phyloP scores from a whole-genome alignment of 2,329 filamentous ascomycete genomes.

The Aspergillus niger region DNA sequence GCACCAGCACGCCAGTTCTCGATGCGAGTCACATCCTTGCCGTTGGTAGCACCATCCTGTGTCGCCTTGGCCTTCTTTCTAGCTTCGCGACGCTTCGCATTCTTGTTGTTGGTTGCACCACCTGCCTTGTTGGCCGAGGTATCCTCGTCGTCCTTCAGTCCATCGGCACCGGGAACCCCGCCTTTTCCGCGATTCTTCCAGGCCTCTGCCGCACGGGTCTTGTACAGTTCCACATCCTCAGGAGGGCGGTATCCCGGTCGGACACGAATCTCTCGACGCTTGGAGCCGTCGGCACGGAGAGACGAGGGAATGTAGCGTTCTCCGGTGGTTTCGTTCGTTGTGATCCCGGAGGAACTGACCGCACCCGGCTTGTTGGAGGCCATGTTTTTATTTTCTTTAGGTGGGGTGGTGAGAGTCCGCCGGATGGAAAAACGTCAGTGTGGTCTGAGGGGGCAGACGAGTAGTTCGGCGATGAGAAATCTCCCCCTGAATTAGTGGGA shows the following conservation, averaged over 20 bases:
- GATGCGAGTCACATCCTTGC: constrained; percentile 30
- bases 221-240: constrained; percentile 95
- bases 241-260: constrained; percentile 90
- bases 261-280: constrained; percentile 92
- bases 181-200: constrained; percentile 74
- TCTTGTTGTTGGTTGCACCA: constrained; percentile 71
- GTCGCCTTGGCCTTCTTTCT: constrained; percentile 64
- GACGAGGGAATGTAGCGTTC: constrained; percentile 89
- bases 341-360: constrained; percentile 63
- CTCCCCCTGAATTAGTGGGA: neutral
- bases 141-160: constrained; percentile 53
- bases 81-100: constrained; percentile 75
- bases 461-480: neutral
- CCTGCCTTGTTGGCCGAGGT: constrained; percentile 42
- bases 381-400: constrained; percentile 42
- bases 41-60: constrained; percentile 51
- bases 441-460: neutral
- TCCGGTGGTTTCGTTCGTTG: constrained; percentile 73
- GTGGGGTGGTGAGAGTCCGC: neutral
- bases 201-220: constrained; percentile 82
- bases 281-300: constrained; percentile 80
- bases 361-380: constrained; percentile 50
- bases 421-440: neutral
- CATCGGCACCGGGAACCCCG: constrained; percentile 73
- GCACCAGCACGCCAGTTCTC: constrained; percentile 37